Evolutionary conservation across 164 flowering plant genomes (phyloP), one percentile per base, ranked within the genome.

Genomic region (Liquidambar formosana): DNA sequence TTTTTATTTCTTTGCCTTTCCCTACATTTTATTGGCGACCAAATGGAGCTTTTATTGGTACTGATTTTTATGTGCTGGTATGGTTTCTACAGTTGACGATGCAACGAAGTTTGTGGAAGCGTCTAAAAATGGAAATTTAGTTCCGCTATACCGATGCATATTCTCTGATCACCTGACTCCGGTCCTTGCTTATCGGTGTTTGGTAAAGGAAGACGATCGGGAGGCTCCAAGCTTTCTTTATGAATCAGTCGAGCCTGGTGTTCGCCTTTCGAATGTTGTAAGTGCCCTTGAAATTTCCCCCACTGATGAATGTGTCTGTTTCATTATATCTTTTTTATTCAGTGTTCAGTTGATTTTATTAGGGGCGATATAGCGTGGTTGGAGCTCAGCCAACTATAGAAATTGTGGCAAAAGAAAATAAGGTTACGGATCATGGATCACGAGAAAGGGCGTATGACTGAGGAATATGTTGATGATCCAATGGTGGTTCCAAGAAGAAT

Each of bases 101-200:
- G 79, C 56, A 18, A 45, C 26, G 51, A 83, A 78, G 73, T 93
- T 93, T 27, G 48, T 23, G 1, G 96, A 87, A 74, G 94, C 93
- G 21, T 75, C 97, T 0, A 78, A 74, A 76, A 70, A 68, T 0
- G 94, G 86, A 49, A 94, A 90, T 65, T n/a, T 94, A 10, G 71
- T 92, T 61, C 97, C 98, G 0, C 80, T 94, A 12, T 75, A 79
- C 70, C 71, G 71, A 15, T 78, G 87, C 76, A 86, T 94, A 48
- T 94, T 94, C 73, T 84, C 92, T 2, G 97, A 94, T 61, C 97
- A 91, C 48, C 81, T 94, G 54, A 91, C 97, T 16, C 97, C 98
- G 1, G 85, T 91, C 41, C 80, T 86, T 2, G 98, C 98, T 12
- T 94, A 90, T 45, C 91, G 98, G 21, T 92, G 96, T 76, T 73